These are phyloP conservation scores for Allantophomopsis cytisporea DNA, from an alignment of 2,329 filamentous ascomycete genomes.

Conservation along the genomic window DNA sequence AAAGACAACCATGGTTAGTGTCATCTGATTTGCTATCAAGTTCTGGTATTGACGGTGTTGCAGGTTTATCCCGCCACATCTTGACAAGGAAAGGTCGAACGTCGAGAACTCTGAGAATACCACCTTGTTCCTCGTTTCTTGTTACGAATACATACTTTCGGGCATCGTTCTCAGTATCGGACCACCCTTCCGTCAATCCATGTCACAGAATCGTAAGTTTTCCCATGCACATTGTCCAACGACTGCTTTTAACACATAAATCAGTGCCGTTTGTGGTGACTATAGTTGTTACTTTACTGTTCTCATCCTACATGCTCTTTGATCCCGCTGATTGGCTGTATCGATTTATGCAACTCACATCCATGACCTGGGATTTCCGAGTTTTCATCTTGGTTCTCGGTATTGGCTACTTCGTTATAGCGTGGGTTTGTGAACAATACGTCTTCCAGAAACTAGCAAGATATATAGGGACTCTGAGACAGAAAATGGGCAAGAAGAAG, in stretches of 20 bases:
- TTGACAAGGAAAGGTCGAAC: slow-evolving; percentile 69
- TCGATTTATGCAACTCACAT: slow-evolving; percentile 74
- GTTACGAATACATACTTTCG: slow-evolving; percentile 88
- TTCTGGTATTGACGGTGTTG: slow-evolving; percentile 6
- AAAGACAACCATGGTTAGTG: slow-evolving; percentile 62
- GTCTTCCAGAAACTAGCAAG: slow-evolving; percentile 58
- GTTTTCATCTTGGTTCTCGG: slow-evolving; percentile 60
- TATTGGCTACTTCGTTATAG: slow-evolving; percentile 49
- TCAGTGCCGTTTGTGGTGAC: slow-evolving; percentile 74
- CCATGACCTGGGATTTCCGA: slow-evolving; percentile 60
- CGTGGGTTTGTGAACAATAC: slow-evolving; percentile 60
- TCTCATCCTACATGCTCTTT: slow-evolving; percentile 72
- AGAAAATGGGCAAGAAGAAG: slow-evolving; percentile 50
- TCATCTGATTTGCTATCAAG: not conserved
- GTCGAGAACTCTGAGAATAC: slow-evolving; percentile 91
- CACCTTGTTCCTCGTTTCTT: slow-evolving; percentile 75
- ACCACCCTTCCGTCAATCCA: slow-evolving; percentile 72
- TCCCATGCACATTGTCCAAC: slow-evolving; percentile 1
- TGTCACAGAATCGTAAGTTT: slow-evolving; percentile 62
- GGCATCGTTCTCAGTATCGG: slow-evolving; percentile 88
- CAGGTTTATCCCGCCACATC: slow-evolving; percentile 65
- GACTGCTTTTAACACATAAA: slow-evolving; percentile 1
- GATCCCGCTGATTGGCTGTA: slow-evolving; percentile 56
- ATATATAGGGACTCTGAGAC: slow-evolving; percentile 47
- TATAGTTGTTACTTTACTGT: slow-evolving; percentile 50